Conservation (phyloP, 2,329 filamentous ascomycete genomes). For the Westerdykella aurantiaca region DNA sequence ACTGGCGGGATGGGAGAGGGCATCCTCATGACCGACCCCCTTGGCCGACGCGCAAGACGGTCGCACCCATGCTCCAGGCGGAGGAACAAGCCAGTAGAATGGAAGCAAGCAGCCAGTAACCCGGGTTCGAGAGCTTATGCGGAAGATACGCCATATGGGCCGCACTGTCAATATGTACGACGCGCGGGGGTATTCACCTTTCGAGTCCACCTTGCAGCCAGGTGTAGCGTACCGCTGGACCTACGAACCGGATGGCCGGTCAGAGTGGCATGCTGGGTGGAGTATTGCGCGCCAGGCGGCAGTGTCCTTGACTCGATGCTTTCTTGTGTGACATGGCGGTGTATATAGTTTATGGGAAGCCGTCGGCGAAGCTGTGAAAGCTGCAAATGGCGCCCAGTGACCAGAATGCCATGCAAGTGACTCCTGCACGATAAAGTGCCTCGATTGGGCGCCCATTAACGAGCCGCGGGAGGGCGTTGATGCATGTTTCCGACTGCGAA, state of each 20-base stretch:
- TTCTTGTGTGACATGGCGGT: slow-evolving; percentile 27
- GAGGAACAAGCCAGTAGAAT: slow-evolving; percentile 13
- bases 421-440: slow-evolving; percentile 34
- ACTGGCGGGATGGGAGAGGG: slow-evolving; percentile 12
- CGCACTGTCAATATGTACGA: slow-evolving; percentile 21
- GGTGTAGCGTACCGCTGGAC: slow-evolving; percentile 14
- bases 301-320: slow-evolving; percentile 25
- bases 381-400: slow-evolving; percentile 31
- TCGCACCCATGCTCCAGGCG: slow-evolving; percentile 11
- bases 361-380: slow-evolving; percentile 16
- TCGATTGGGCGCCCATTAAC: slow-evolving; percentile 20
- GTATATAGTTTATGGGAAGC: slow-evolving; percentile 13
- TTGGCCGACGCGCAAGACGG: slow-evolving; percentile 20
- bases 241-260: slow-evolving; percentile 17
- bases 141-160: slow-evolving; percentile 21
- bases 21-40: slow-evolving; percentile 24
- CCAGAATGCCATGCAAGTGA: slow-evolving; percentile 32
- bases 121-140: slow-evolving; percentile 19
- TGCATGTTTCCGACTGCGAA: slow-evolving; percentile 12
- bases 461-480: slow-evolving; percentile 14
- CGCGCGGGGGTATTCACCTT: slow-evolving; percentile 26
- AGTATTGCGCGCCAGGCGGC: slow-evolving; percentile 16
- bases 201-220: slow-evolving; percentile 27
- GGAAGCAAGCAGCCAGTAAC: slow-evolving; percentile 20
- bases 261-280: slow-evolving; percentile 8